Base-by-base conservation (phyloP, 2,329 filamentous ascomycete genomes). In the Mycosphaerella sp. region DNA sequence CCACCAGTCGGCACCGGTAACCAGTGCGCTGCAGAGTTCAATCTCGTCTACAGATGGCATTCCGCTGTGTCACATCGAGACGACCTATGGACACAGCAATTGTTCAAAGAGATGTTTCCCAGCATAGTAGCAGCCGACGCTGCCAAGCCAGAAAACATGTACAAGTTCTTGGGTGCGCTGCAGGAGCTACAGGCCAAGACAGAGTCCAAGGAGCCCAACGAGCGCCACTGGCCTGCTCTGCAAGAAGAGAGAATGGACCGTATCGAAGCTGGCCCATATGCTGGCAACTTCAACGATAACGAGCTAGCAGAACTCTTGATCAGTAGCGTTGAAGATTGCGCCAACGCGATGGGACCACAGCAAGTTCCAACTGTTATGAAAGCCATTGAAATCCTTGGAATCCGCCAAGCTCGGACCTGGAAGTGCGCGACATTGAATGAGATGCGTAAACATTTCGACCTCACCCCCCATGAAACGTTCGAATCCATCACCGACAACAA, bases 371-470 rank as follows among this genome's bases (percentile, higher is more conserved):
- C 73, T 36, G 73, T 77, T 1, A 75, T 85, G 60, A 79, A 76
- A 59, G 71, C 74, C 1, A 74, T 85, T n/a, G 82, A 85, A 64
- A 72, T 82, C 2, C 72, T 83, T 2, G 81, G 80, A 7, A 84
- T 84, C 44, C 71, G 75, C 14, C 81, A 84, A 57, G 78, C 76
- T 5, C 77, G 81, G 35, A 76, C 77, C 34, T 84, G 80, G 81
- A 75, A 80, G 48, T 66, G 82, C 9, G 79, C 76, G 0, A 79
- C 79, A 0, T 66, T 85, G 35, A 85, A 85, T 58, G 81, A 85
- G 62, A 82, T 85, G 67, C 73, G 82, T 6, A 73, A 78, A 50
- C 82, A 83, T 64, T 84, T 85, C 60, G 75, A 76, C 1, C 71
- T 85, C 35, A 74, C 78, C 62, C 73, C 72, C 16, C 76, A 84